Conservation (phyloP, 2,329 filamentous ascomycete species). For the Ophioceras dolichostomum region DNA sequence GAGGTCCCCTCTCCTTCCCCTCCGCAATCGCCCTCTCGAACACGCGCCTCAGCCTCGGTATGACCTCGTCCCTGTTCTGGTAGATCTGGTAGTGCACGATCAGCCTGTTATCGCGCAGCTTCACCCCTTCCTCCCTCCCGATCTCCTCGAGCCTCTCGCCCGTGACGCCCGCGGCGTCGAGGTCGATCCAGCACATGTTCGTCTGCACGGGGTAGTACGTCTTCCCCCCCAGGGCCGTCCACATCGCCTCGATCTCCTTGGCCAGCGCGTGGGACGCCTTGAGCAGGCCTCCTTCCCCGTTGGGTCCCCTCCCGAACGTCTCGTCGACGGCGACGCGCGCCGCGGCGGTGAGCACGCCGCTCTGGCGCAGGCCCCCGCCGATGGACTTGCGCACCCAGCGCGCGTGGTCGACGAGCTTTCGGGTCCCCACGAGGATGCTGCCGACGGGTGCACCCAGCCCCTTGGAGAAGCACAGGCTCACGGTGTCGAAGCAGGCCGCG, state of each 20-base stretch:
- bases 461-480: conserved; percentile 47
- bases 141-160: conserved; percentile 23
- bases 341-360: conserved; percentile 63
- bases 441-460: conserved; percentile 39
- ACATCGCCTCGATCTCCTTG: conserved; percentile 45
- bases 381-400: conserved; percentile 72
- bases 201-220: conserved; percentile 62
- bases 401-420: conserved; percentile 49
- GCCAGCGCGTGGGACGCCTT: conserved; percentile 49
- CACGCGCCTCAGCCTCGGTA: conserved; percentile 41
- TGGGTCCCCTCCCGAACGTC: conserved; percentile 52
- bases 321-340: conserved; percentile 69
- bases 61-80: conserved; percentile 43
- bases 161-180: conserved; percentile 43
- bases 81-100: conserved; percentile 51
- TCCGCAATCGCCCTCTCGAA: conserved; percentile 29
- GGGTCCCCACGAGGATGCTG: conserved; percentile 29
- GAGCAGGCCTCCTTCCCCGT: conserved; percentile 50
- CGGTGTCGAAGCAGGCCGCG: conserved; percentile 34
- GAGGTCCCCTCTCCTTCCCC: conserved; percentile 5
- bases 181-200: conserved; percentile 86
- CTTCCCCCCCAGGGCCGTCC: conserved; percentile 58
- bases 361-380: conserved; percentile 66
- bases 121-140: conserved; percentile 28
- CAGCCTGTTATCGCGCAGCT: conserved; percentile 25